Evolutionary conservation across 116 monocot genomes (phyloP).

Genomic region (Trichopus zeylanicus): DNA sequence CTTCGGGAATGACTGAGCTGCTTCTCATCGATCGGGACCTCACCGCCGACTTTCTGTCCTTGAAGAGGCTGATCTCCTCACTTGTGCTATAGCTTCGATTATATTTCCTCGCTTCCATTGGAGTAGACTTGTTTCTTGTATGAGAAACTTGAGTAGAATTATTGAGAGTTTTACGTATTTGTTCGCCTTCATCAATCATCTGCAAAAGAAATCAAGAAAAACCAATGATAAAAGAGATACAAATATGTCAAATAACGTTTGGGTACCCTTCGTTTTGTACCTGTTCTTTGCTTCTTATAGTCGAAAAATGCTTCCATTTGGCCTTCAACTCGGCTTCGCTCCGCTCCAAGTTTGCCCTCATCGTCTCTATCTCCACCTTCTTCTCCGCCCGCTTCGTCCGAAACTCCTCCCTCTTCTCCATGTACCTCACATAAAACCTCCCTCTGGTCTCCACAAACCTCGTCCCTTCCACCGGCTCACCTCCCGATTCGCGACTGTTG

Average conservation of each 20-base stretch:
- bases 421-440: slow-evolving; percentile 23
- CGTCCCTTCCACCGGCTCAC: too few relatives aligned
- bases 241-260: too few relatives aligned
- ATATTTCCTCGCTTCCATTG: too few relatives aligned
- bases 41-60: not conserved
- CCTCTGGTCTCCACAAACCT: slow-evolving; percentile 19
- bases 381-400: slow-evolving; percentile 3
- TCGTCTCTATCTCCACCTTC: slow-evolving; percentile 5
- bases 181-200: too few relatives aligned
- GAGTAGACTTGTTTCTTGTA: too few relatives aligned
- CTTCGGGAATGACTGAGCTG: slow-evolving; percentile 11
- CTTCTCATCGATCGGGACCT: slow-evolving; percentile 12
- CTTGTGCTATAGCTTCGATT: slow-evolving; percentile 1
- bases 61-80: slow-evolving; percentile 19
- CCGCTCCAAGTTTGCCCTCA: slow-evolving; percentile 2
- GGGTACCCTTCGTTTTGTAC: not conserved
- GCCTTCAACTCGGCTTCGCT: slow-evolving; percentile 2
- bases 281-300: not conserved
- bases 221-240: too few relatives aligned
- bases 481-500: slow-evolving; percentile 10
- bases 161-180: too few relatives aligned
- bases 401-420: slow-evolving; percentile 2
- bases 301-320: not conserved
- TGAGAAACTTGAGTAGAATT: too few relatives aligned
- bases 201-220: too few relatives aligned